Evolutionary conservation across 2,329 filamentous ascomycete genomes (phyloP), one percentile per base, ranked within the genome.

Genomic region (Trichoderma arundinaceum): DNA sequence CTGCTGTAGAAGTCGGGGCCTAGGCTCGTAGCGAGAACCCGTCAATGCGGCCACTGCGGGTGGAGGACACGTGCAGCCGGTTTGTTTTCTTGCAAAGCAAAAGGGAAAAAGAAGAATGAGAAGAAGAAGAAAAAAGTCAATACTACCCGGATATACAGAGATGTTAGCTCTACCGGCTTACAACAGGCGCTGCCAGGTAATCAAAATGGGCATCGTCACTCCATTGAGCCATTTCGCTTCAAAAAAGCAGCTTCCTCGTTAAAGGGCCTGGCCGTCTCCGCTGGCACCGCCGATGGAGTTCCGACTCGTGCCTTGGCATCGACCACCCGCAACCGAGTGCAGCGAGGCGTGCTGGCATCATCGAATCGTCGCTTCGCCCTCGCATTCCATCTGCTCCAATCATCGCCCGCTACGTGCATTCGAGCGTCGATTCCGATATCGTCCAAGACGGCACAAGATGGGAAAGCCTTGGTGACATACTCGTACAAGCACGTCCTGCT

Each of bases 171-270:
- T 54, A 54, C 48, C 28, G 8, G 48, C 17, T 39, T 53, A 8
- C 48, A 46, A 28, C 22, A 3, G 22, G 22, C 22, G 22, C 22
- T 28, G 17, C 10, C 10, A n/a, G 15, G n/a, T 22, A 35, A 19
- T 53, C 13, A 35, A 38, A 44, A 22, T 32, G 39, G 39, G 39
- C 59, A 46, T 54, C 49, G 39, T 63, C 59, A 53, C 22, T 52
- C 59, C 39, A 46, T 43, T 28, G 13, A 19, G 48, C 59, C 38
- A 63, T 63, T 46, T 63, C 59, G 59, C 59, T 63, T 63, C 59
- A 33, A 10, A 49, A 28, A 28, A 28, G 22, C 22, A 28, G 4
- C 28, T 17, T n/a, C 35, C 8, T 48, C 8, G 9, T 48, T 7
- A 28, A 28, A 28, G 22, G 4, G 22, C 22, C 56, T 19, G 22